Percentiles rank a stretch among this genome's conserved stretches.
Conservation (phyloP, 345 rosid species). For the Dimocarpus longan region DNA sequence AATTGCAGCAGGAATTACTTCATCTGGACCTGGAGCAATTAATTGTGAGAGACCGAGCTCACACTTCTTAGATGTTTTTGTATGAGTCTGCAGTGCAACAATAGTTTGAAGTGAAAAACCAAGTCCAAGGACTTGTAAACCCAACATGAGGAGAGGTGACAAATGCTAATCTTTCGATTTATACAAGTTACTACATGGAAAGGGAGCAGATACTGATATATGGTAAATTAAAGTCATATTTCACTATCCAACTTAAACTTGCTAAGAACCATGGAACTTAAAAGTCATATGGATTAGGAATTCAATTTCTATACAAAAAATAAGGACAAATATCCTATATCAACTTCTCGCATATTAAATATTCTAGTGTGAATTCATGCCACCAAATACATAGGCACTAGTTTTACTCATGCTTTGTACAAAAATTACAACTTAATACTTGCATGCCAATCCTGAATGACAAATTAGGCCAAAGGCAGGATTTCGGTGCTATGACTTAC, state of each 20-base stretch:
- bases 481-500: not conserved
- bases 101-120: conserved; percentile 16
- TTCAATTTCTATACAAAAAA: not conserved
- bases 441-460: not conserved
- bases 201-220: not conserved
- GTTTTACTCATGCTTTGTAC: not conserved
- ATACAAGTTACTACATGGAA: not conserved
- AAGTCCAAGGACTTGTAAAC: not conserved
- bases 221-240: not conserved
- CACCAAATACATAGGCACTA: not conserved
- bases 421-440: not conserved
- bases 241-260: not conserved
- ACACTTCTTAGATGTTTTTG: conserved; percentile 51
- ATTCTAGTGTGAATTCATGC: not conserved
- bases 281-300: not conserved
- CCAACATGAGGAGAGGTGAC: not conserved
- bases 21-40: conserved; percentile 40
- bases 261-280: not conserved
- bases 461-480: not conserved
- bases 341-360: not conserved
- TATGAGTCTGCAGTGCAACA: conserved; percentile 74
- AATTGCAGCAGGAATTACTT: conserved; percentile 38
- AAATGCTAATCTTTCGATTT: not conserved
- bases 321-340: not conserved
- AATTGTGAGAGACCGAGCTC: conserved; percentile 25